Evolutionary conservation across 805 yeast genomes (phyloP).

Genomic region (Yarrowia alimentaria): DNA sequence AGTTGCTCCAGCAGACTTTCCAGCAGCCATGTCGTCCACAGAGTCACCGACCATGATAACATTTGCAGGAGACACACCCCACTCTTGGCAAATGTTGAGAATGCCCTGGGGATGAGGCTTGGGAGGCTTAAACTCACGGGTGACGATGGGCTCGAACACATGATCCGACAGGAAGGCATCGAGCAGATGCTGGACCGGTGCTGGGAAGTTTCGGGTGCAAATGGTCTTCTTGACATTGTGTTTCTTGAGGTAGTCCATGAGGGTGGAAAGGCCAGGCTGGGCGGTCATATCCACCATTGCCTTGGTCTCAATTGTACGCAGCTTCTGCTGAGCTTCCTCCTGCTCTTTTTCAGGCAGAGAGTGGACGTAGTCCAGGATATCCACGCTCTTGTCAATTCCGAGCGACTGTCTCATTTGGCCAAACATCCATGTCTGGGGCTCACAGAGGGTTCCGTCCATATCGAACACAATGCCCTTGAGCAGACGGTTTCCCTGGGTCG

Average conservation of each 20-base stretch:
- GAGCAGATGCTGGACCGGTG: slow-evolving; percentile 56
- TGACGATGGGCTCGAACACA: slow-evolving; percentile 53
- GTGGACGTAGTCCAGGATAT: slow-evolving; percentile 54
- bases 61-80: slow-evolving; percentile 46
- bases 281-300: slow-evolving; percentile 60
- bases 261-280: slow-evolving; percentile 47
- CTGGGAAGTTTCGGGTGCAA: slow-evolving; percentile 59
- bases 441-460: slow-evolving; percentile 76
- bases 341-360: slow-evolving; percentile 45
- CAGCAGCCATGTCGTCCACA: slow-evolving; percentile 64
- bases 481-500: slow-evolving; percentile 5
- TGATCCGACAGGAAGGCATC: slow-evolving; percentile 45
- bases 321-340: slow-evolving; percentile 46
- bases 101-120: slow-evolving; percentile 68
- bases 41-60: slow-evolving; percentile 75
- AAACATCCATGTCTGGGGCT: slow-evolving; percentile 60
- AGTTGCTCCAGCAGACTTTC: slow-evolving; percentile 59
- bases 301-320: slow-evolving; percentile 54
- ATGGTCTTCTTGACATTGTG: slow-evolving; percentile 50
- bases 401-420: slow-evolving; percentile 60
- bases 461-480: slow-evolving; percentile 64
- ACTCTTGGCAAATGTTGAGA: slow-evolving; percentile 50
- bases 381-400: slow-evolving; percentile 48
- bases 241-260: slow-evolving; percentile 42
- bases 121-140: slow-evolving; percentile 65